Conservation (phyloP, 2,329 filamentous ascomycete genomes). For the Diaporthe sp. region DNA sequence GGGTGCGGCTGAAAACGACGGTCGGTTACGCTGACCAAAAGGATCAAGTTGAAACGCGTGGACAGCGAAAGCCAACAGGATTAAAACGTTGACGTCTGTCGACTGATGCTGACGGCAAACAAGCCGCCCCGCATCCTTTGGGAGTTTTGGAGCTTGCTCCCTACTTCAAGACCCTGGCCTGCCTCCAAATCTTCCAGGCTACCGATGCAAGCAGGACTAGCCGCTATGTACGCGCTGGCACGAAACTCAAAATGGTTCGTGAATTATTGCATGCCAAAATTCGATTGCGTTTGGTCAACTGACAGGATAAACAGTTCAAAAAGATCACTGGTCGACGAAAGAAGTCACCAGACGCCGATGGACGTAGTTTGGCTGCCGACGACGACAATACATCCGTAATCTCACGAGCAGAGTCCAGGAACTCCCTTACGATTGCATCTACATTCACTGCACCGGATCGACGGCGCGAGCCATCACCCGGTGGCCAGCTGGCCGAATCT, state of each 20-base stretch:
- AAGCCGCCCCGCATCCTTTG: not conserved
- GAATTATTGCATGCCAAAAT: too few species aligned
- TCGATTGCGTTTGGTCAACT: not conserved
- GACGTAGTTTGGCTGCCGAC: not conserved
- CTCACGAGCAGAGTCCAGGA: not conserved
- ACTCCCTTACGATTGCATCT: not conserved
- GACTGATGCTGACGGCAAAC: not conserved
- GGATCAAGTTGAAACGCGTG: not conserved
- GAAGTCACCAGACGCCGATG: not conserved
- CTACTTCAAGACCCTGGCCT: not conserved
- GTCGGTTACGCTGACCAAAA: not conserved
- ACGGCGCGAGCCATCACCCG: conserved; percentile 8
- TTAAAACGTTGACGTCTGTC: not conserved
- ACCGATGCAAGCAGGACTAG: not conserved
- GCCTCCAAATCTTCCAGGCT: not conserved
- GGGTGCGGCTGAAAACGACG: not conserved
- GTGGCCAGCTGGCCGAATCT: not conserved
- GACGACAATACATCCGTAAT: not conserved
- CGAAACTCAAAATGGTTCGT: not conserved
- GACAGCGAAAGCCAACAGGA: not conserved
- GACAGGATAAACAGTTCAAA: not conserved
- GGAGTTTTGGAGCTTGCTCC: not conserved
- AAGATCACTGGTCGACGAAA: not conserved
- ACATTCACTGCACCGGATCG: not conserved
- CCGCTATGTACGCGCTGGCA: not conserved